These are phyloP conservation scores for Panicum virgatum DNA, from an alignment of 202 grass and related monocot genomes.

Conservation along the genomic window DNA sequence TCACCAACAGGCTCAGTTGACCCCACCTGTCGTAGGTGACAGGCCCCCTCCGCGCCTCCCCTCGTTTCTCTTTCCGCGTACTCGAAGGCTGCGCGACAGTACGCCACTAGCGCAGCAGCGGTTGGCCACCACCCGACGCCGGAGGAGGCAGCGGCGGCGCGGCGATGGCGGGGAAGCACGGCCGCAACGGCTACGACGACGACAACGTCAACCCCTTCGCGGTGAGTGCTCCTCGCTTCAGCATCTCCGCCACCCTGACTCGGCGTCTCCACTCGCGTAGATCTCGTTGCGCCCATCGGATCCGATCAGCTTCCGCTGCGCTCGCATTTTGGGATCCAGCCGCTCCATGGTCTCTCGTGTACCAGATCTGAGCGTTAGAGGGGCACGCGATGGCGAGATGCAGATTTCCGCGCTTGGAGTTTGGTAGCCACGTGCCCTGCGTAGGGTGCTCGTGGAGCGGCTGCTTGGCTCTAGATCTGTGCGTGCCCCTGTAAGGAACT, in stretches of 20 bases:
- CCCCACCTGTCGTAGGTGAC: slow-evolving; percentile 26
- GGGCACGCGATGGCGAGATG: not conserved
- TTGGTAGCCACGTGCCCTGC: not conserved
- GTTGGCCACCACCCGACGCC: slow-evolving; percentile 45
- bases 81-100: not conserved
- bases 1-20: not conserved
- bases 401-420: slow-evolving; percentile 18
- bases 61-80: slow-evolving; percentile 7
- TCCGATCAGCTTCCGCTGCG: not conserved
- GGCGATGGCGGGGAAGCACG: slow-evolving; percentile 78
- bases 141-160: slow-evolving; percentile 7
- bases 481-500: not conserved
- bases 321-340: slow-evolving; percentile 5
- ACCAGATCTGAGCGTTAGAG: slow-evolving; percentile 17
- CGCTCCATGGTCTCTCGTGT: not conserved
- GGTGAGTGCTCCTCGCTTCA: slow-evolving; percentile 45
- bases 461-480: slow-evolving; percentile 34
- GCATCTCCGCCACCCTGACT: not conserved
- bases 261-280: slow-evolving; percentile 6
- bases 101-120: not conserved
- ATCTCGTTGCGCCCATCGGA: slow-evolving; percentile 40
- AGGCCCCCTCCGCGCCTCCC: too few species aligned
- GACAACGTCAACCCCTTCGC: slow-evolving; percentile 97
- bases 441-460: not conserved
- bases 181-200: slow-evolving; percentile 87